Conservation (phyloP, 108 stramenopile genomes). For the Epithemia pelagica region DNA sequence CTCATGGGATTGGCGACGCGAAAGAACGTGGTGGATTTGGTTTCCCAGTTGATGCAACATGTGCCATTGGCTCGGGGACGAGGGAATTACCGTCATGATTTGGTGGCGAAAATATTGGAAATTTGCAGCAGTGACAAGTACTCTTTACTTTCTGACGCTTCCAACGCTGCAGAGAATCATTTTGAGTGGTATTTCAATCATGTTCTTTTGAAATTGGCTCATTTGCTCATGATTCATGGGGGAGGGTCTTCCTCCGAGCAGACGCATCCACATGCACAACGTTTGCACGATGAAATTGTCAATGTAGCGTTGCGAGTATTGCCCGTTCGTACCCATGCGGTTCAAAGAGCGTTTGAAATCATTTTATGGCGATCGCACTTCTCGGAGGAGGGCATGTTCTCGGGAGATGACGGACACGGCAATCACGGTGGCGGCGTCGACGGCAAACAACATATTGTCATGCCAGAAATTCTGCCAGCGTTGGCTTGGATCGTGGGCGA, state of each 20-base stretch:
- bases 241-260: not conserved
- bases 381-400: constrained; percentile 23
- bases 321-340: constrained; percentile 89
- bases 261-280: constrained; percentile 64
- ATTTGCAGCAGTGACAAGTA: constrained; percentile 95
- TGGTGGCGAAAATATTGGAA: constrained; percentile 88
- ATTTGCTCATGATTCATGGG: constrained; percentile 69
- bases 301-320: constrained; percentile 94
- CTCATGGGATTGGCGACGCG: constrained; percentile 92
- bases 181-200: constrained; percentile 92
- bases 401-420: constrained; percentile 3
- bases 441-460: constrained; percentile 37
- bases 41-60: constrained; percentile 87
- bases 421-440: constrained; percentile 14
- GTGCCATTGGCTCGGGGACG: constrained; percentile 81
- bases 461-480: constrained; percentile 78
- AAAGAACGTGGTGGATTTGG: constrained; percentile 87
- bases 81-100: constrained; percentile 83
- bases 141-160: constrained; percentile 64
- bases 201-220: constrained; percentile 79
- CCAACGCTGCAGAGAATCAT: not conserved
- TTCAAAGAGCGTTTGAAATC: constrained; percentile 68
- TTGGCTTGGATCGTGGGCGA: constrained; percentile 97
- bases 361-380: constrained; percentile 21
- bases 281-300: constrained; percentile 82